Evolutionary conservation across 164 flowering plant genomes (phyloP).

Genomic region (Liriodendron chinense): DNA sequence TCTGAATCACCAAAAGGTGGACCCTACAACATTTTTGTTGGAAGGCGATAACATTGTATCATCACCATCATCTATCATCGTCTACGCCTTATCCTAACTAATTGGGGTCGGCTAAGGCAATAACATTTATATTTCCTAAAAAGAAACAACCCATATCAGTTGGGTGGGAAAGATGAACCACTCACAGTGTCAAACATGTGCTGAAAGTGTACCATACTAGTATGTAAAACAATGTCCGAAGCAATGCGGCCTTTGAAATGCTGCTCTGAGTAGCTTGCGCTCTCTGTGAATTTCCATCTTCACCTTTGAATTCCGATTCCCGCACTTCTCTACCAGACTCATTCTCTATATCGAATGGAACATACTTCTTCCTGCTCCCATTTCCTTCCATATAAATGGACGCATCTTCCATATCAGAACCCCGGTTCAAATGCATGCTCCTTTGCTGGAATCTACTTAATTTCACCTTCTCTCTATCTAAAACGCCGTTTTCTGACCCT

Average conservation of each 20-base stretch:
- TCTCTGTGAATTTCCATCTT: slow-evolving; percentile 14
- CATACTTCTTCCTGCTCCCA: slow-evolving; percentile 35
- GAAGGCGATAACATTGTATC: not conserved
- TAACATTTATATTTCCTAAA: not conserved
- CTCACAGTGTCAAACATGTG: slow-evolving; percentile 89
- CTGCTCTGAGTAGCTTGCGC: slow-evolving; percentile 20
- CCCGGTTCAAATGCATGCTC: slow-evolving; percentile 43
- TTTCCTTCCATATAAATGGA: slow-evolving; percentile 24
- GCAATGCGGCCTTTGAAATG: slow-evolving; percentile 46
- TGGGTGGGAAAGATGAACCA: slow-evolving; percentile 4
- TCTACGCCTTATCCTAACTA: not conserved
- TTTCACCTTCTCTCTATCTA: slow-evolving; percentile 19
- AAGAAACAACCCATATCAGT: not conserved
- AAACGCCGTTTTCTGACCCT: slow-evolving; percentile 17
- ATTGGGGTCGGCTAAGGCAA: not conserved
- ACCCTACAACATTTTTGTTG: not conserved
- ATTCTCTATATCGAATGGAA: slow-evolving; percentile 64
- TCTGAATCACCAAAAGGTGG: not conserved
- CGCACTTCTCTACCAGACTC: slow-evolving; percentile 24
- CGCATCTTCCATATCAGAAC: slow-evolving; percentile 19
- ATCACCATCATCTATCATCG: not conserved
- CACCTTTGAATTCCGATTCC: slow-evolving; percentile 19
- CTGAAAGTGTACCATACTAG: slow-evolving; percentile 90
- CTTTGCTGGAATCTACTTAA: slow-evolving; percentile 21
- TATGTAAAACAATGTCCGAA: slow-evolving; percentile 78